Percentiles rank a stretch among this genome's conserved stretches.
Evolutionary conservation across 2,329 filamentous ascomycete genomes (phyloP).

Genomic region (Fusarium keratoplasticum): DNA sequence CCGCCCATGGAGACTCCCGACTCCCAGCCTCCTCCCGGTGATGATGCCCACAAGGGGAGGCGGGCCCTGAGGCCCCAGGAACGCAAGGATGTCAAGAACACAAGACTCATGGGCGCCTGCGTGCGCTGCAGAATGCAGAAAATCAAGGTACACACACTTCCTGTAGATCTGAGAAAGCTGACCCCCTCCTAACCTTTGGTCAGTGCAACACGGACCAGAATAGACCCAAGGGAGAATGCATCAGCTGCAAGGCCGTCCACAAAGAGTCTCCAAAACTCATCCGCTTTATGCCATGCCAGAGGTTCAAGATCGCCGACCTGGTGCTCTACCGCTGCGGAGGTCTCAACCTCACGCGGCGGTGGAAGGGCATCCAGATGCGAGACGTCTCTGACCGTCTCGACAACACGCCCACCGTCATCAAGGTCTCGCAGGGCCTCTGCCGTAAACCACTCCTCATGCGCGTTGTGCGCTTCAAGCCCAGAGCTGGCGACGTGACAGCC

Average conservation of each 20-base stretch:
- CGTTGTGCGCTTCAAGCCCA: conserved; percentile 57
- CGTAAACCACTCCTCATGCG: conserved; percentile 50
- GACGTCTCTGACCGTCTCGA: conserved; percentile 53
- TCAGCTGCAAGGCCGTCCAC: conserved; percentile 53
- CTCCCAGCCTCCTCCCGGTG: neutral
- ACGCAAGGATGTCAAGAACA: neutral
- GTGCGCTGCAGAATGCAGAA: conserved; percentile 40
- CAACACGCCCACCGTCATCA: conserved; percentile 47
- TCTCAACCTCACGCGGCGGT: conserved; percentile 57
- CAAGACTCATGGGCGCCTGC: conserved; percentile 22
- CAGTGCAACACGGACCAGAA: conserved; percentile 53
- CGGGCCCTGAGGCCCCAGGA: neutral
- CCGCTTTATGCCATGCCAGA: conserved; percentile 57
- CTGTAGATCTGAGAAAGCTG: neutral
- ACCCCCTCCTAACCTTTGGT: conserved; percentile 1
- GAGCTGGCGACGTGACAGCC: conserved; percentile 51
- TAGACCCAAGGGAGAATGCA: conserved; percentile 51
- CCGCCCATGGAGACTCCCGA: neutral
- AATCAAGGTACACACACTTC: conserved; percentile 27
- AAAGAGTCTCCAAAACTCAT: conserved; percentile 59
- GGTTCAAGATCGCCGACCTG: conserved; percentile 57
- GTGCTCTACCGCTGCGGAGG: conserved; percentile 57
- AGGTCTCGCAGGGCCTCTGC: conserved; percentile 54
- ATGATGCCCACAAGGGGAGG: neutral
- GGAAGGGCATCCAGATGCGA: conserved; percentile 54